These are phyloP conservation scores for Lithohypha guttulata DNA, from an alignment of 2,329 filamentous ascomycete genomes.

Conservation along the genomic window DNA sequence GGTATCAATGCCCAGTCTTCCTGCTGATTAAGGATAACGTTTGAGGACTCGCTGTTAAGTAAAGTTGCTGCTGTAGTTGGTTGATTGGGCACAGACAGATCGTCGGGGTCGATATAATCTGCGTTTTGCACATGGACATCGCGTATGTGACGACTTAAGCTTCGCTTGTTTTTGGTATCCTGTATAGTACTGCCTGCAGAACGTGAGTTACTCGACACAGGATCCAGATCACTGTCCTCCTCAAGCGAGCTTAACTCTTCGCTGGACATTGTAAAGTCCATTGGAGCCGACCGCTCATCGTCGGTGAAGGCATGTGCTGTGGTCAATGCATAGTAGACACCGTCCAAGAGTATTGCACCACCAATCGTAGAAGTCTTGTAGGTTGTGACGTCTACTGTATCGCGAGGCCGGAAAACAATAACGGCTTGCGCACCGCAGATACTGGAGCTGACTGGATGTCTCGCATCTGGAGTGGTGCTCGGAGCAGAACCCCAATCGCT, in stretches of 20 bases:
- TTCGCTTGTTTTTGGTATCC: not conserved
- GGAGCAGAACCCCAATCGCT: not conserved
- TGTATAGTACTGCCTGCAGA: not conserved
- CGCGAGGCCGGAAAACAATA: not conserved
- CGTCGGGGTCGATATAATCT: not conserved
- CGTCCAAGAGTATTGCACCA: not conserved
- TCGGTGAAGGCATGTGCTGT: slow-evolving; percentile 1
- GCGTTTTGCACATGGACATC: not conserved
- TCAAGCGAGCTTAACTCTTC: not conserved
- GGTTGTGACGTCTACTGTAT: not conserved
- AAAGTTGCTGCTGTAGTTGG: not conserved
- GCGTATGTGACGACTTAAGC: not conserved
- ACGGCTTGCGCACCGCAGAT: slow-evolving; percentile 1
- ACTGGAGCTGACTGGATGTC: not conserved
- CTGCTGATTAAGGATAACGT: slow-evolving; percentile 2
- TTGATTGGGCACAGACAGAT: not conserved
- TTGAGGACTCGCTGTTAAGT: not conserved
- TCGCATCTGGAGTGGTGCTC: not conserved
- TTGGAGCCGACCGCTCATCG: not conserved
- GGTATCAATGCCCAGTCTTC: slow-evolving; percentile 5
- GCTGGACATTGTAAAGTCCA: not conserved
- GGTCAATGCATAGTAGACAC: slow-evolving; percentile 2
- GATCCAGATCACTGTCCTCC: not conserved
- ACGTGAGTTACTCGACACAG: not conserved
- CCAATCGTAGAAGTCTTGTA: slow-evolving; percentile 4